Evolutionary conservation across 2,329 filamentous ascomycete species (phyloP).

Genomic region (Talaromyces atroroseus): DNA sequence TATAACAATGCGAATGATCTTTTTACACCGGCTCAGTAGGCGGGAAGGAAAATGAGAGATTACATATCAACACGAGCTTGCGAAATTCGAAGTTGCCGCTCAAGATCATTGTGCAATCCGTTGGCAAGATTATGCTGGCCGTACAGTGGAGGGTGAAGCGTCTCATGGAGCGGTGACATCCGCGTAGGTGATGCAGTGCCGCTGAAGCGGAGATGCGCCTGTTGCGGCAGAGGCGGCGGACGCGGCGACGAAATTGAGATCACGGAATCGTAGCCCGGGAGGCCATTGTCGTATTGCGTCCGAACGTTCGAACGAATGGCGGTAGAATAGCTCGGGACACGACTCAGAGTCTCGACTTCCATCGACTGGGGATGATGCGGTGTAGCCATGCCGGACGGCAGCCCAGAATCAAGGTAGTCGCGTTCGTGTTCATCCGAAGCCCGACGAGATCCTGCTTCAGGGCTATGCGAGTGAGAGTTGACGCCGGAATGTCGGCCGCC

Average conservation of each 20-base stretch:
- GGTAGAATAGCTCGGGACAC: constrained; percentile 72
- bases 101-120: constrained; percentile 27
- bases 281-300: constrained; percentile 45
- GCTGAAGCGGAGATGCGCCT: constrained; percentile 33
- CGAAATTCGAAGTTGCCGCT: constrained; percentile 35
- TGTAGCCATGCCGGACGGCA: constrained; percentile 35
- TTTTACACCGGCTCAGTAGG: not conserved
- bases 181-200: constrained; percentile 18
- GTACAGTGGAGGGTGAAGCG: constrained; percentile 3
- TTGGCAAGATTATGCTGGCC: constrained; percentile 20
- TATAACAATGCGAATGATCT: not conserved
- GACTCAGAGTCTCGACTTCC: constrained; percentile 61
- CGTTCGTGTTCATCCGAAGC: constrained; percentile 44
- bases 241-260: constrained; percentile 11
- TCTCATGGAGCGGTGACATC: not conserved
- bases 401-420: constrained; percentile 31
- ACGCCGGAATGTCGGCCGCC: constrained; percentile 11
- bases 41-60: constrained; percentile 5
- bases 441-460: constrained; percentile 35
- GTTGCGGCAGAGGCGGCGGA: constrained; percentile 32
- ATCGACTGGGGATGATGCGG: constrained; percentile 41
- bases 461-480: constrained; percentile 29
- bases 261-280: constrained; percentile 65
- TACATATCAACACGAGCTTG: constrained; percentile 35
- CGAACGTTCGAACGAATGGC: constrained; percentile 62